A percentile compares a stretch with the other conserved stretches of the same genome.
Evolutionary conservation across 129 eudicot genomes (phyloP).

Genomic region (Lactuca sativa): DNA sequence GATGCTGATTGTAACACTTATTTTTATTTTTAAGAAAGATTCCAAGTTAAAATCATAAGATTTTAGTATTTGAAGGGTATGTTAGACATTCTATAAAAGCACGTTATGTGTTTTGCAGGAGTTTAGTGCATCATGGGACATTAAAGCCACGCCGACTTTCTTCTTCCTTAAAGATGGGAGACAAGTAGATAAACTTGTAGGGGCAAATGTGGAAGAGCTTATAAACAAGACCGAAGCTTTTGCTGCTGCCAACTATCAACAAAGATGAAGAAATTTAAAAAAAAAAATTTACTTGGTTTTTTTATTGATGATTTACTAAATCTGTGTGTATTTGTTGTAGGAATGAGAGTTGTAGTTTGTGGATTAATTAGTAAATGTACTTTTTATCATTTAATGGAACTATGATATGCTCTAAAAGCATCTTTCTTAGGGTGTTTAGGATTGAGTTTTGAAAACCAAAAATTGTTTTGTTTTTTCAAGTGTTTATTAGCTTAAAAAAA

Average conservation of each 20-base stretch:
- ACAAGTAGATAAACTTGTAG: conserved; percentile 44
- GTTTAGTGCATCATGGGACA: conserved; percentile 47
- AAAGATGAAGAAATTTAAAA: not conserved
- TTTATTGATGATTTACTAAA: not conserved
- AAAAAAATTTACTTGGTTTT: too few relatives aligned
- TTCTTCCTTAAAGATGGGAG: conserved; percentile 46
- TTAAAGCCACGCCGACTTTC: conserved; percentile 54
- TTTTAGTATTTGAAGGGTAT: not conserved
- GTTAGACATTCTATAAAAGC: not conserved
- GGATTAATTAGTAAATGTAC: not conserved
- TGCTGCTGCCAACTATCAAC: conserved; percentile 17
- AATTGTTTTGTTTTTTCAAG: too few relatives aligned
- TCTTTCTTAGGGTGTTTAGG: not conserved
- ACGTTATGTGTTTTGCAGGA: conserved; percentile 30
- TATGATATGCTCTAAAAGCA: not conserved
- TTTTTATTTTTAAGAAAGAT: not conserved
- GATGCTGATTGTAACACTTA: not conserved
- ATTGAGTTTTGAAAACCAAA: too few relatives aligned
- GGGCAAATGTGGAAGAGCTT: conserved; percentile 46
- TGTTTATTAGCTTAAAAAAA: too few relatives aligned
- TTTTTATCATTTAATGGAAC: not conserved
- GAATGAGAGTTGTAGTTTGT: not conserved
- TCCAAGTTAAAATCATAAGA: not conserved
- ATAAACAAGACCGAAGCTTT: conserved; percentile 30
- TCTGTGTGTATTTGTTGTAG: not conserved